phyloP scores from a whole-genome alignment of 176 grass and related monocot genomes.

The Ananas comosus region DNA sequence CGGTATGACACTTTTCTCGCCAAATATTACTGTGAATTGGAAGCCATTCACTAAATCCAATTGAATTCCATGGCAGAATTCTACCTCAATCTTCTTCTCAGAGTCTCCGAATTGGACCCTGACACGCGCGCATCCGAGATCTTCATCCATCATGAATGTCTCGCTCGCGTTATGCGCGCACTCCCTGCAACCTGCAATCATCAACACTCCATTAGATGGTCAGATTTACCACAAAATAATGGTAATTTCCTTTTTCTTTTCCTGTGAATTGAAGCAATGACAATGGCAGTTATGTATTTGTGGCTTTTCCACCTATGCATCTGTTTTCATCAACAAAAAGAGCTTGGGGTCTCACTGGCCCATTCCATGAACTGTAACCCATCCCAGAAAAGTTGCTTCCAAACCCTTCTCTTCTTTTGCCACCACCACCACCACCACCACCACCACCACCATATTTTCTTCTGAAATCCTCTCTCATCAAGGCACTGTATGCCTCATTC shows the following conservation, averaged over 20 bases:
- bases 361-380: constrained; percentile 59
- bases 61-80: too few relatives aligned
- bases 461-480: constrained; percentile 22
- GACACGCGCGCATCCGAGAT: constrained; percentile 38
- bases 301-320: constrained; percentile 48
- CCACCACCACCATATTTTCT: constrained; percentile 14
- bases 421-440: not conserved
- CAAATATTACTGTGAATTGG: too few relatives aligned
- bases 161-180: constrained; percentile 37
- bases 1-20: too few relatives aligned
- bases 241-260: not conserved
- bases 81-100: constrained; percentile 43
- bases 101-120: constrained; percentile 44
- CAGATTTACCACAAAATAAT: constrained; percentile 1
- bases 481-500: constrained; percentile 45
- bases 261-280: not conserved
- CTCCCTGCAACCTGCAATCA: constrained; percentile 42
- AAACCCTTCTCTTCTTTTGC: constrained; percentile 14
- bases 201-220: not conserved
- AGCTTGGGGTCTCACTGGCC: constrained; percentile 38
- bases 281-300: not conserved
- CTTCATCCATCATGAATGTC: constrained; percentile 59
- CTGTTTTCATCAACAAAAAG: constrained; percentile 61
- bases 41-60: too few relatives aligned
- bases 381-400: constrained; percentile 29